phyloP scores from a whole-genome alignment of 345 rosid genomes.

The Lepidium didymum region DNA sequence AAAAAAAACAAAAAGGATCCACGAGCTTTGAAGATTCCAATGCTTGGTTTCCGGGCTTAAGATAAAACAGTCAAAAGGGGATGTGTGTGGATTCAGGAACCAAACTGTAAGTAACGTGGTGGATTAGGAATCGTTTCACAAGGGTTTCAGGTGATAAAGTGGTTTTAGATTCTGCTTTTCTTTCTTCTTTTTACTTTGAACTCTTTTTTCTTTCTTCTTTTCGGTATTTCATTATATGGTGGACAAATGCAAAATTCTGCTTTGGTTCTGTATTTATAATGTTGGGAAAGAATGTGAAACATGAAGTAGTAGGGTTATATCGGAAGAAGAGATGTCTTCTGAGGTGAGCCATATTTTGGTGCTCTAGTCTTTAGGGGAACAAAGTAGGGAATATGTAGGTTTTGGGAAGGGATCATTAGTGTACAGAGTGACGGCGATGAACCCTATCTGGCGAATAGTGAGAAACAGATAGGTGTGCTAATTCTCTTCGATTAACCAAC shows the following conservation, averaged over 20 bases:
- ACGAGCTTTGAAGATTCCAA: background rate
- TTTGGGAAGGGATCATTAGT: constrained; percentile 1
- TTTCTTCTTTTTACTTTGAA: constrained; percentile 10
- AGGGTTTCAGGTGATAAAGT: constrained; percentile 21
- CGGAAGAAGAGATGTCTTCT: constrained; percentile 24
- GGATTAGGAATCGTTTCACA: constrained; percentile 28
- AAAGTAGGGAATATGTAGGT: background rate
- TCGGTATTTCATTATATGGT: background rate
- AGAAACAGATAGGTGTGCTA: constrained; percentile 3
- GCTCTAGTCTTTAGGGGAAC: constrained; percentile 34
- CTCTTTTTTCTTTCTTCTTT: background rate
- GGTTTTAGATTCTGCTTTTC: constrained; percentile 16
- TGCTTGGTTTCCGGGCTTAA: background rate
- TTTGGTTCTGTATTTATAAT: constrained; percentile 41
- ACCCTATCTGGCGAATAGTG: constrained; percentile 16
- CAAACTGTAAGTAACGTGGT: constrained; percentile 30
- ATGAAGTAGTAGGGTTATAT: constrained; percentile 38
- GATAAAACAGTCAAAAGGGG: constrained; percentile 6
- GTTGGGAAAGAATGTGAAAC: constrained; percentile 31
- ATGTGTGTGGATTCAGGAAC: constrained; percentile 22
- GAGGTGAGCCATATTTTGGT: constrained; percentile 54
- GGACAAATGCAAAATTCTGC: constrained; percentile 27
- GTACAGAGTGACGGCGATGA: constrained; percentile 21
- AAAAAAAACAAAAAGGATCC: background rate
- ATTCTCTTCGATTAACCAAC: constrained; percentile 8